phyloP scores from a whole-genome alignment of 2,329 filamentous ascomycete species.

The Fusarium vanettenii region DNA sequence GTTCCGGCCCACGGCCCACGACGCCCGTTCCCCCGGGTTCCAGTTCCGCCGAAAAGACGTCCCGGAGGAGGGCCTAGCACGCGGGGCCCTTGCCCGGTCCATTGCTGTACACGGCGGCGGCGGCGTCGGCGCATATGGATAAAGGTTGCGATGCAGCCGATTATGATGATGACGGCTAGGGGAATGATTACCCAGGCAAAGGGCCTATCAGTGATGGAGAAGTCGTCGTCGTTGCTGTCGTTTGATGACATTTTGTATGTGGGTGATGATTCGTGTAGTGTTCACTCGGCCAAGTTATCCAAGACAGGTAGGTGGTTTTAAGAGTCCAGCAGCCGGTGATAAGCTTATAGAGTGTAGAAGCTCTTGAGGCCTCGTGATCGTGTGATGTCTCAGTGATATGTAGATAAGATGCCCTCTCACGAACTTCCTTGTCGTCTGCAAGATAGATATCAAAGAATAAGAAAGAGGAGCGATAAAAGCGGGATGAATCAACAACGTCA shows the following conservation, averaged over 20 bases:
- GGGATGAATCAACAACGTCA: slow-evolving; percentile 11
- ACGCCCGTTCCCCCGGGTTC: slow-evolving; percentile 18
- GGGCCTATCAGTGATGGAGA: slow-evolving; percentile 57
- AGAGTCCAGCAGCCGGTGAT: background rate
- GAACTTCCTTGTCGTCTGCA: background rate
- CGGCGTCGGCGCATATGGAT: slow-evolving; percentile 57
- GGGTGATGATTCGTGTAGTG: background rate
- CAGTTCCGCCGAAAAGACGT: slow-evolving; percentile 17
- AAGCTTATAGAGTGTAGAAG: background rate
- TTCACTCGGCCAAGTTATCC: background rate
- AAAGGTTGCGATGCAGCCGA: slow-evolving; percentile 53
- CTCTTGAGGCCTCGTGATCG: background rate
- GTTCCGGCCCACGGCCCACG: slow-evolving; percentile 43
- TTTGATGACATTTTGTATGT: slow-evolving; percentile 18
- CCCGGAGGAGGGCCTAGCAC: slow-evolving; percentile 36
- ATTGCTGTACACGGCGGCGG: slow-evolving; percentile 31
- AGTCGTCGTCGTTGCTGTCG: slow-evolving; percentile 28
- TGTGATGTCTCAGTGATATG: background rate
- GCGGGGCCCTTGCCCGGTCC: slow-evolving; percentile 19
- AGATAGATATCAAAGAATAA: background rate
- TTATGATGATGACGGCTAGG: slow-evolving; percentile 56
- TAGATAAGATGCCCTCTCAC: background rate
- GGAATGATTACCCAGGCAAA: slow-evolving; percentile 68
- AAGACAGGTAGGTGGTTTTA: background rate
- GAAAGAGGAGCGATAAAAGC: background rate